A percentile compares a stretch with the other conserved stretches of the same genome.
phyloP scores from a whole-genome alignment of 163 green algal species.

The Chloroidium sp. region DNA sequence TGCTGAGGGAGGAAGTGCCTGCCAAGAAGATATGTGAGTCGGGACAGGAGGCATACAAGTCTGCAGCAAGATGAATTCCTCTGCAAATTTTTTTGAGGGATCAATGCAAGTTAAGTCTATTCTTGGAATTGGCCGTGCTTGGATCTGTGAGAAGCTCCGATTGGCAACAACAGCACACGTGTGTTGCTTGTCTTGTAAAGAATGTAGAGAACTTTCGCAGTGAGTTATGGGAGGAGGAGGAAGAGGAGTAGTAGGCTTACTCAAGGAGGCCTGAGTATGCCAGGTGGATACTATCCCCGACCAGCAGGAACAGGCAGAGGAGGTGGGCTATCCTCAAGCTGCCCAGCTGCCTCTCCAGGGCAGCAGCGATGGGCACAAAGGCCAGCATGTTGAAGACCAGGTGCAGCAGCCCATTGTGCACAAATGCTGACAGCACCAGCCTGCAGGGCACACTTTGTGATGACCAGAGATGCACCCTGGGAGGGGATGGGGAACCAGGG shows the following conservation, averaged over 20 bases:
- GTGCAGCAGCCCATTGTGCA: slow-evolving; percentile 63
- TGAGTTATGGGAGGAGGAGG: too few species aligned
- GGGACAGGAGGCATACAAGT: not conserved
- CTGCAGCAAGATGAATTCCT: not conserved
- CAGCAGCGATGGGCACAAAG: slow-evolving; percentile 52
- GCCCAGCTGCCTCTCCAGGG: slow-evolving; percentile 44
- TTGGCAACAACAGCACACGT: too few species aligned
- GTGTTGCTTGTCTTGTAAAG: too few species aligned
- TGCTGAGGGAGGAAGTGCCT: too few species aligned
- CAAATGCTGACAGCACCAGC: slow-evolving; percentile 32
- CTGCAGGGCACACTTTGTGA: slow-evolving; percentile 14
- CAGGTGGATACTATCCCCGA: slow-evolving; percentile 24
- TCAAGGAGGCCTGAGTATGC: not conserved
- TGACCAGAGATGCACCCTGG: slow-evolving; percentile 12
- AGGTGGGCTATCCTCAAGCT: slow-evolving; percentile 27
- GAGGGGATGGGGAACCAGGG: too few species aligned
- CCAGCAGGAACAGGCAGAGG: slow-evolving; percentile 23
- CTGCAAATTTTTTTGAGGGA: not conserved
- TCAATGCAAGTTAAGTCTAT: too few species aligned
- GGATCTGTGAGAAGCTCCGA: too few species aligned
- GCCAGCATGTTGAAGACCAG: slow-evolving; percentile 73
- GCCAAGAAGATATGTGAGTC: too few species aligned
- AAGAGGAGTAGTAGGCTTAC: too few species aligned
- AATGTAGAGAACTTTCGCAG: too few species aligned
- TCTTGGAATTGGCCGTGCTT: too few species aligned